phyloP scores from a whole-genome alignment of 495 filamentous ascomycete species.

The Penicillium nucicola region DNA sequence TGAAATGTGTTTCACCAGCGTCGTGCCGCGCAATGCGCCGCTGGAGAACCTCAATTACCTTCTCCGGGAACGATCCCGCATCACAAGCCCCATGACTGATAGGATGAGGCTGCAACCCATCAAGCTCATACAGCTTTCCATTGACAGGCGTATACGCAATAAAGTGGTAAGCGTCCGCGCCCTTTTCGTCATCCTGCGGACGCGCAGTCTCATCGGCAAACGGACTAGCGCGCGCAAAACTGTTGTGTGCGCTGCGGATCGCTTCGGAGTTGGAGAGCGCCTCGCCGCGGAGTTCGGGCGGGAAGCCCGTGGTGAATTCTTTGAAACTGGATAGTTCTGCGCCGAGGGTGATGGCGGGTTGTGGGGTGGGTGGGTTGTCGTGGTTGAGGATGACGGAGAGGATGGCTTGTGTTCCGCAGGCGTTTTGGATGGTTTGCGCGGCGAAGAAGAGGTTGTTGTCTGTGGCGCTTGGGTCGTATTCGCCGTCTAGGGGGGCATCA shows the following conservation, averaged over 20 bases:
- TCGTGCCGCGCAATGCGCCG: slow-evolving; percentile 83
- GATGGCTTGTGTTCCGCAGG: slow-evolving; percentile 95
- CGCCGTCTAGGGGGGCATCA: slow-evolving; percentile 69
- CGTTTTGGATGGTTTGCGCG: slow-evolving; percentile 97
- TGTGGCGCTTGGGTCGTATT: slow-evolving; percentile 66
- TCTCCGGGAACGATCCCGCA: slow-evolving; percentile 67
- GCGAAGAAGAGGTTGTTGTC: slow-evolving; percentile 87
- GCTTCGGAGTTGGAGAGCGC: slow-evolving; percentile 69
- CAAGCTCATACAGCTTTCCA: slow-evolving; percentile 84
- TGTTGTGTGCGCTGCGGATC: slow-evolving; percentile 91
- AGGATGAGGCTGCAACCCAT: slow-evolving; percentile 88
- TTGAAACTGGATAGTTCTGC: slow-evolving; percentile 70
- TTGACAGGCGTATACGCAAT: slow-evolving; percentile 87
- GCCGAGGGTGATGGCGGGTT: slow-evolving; percentile 45
- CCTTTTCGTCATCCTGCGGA: slow-evolving; percentile 50
- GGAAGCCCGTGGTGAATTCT: slow-evolving; percentile 87
- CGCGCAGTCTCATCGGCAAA: slow-evolving; percentile 86
- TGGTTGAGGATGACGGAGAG: slow-evolving; percentile 92
- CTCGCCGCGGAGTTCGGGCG: slow-evolving; percentile 70
- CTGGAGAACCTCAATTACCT: slow-evolving; percentile 83
- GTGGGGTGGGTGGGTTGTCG: slow-evolving; percentile 32
- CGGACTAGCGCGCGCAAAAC: slow-evolving; percentile 81
- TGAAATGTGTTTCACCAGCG: slow-evolving; percentile 85
- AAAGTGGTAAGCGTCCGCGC: slow-evolving; percentile 89
- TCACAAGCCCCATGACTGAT: slow-evolving; percentile 80